Base-by-base conservation (phyloP, 495 filamentous ascomycete species). In the Tuber brumale region DNA sequence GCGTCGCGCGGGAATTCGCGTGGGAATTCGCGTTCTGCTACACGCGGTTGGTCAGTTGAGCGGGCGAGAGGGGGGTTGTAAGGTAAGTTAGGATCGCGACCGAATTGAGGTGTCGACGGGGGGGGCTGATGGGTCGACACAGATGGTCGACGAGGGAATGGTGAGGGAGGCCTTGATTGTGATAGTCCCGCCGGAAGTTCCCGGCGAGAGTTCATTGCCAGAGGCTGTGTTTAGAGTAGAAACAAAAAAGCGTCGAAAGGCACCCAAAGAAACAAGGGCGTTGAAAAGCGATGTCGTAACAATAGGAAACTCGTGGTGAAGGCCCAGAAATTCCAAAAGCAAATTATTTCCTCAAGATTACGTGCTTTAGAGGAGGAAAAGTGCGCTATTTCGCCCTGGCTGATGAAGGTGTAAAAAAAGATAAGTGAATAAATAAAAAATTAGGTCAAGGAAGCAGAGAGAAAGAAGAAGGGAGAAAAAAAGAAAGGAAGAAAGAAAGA, bases 71-170 rank as follows among this genome's bases (percentile, higher is more conserved):
- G 61, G 27, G 74, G 70, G n/a, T 76, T 76, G 71, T 79, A 80
- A 70, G 71, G 71, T 76, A 81, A 61, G 16, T 76, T 77, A 43
- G 80, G 46, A 61, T 80, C 76, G 37, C 76, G 76, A 16, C 81
- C 81, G 42, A 82, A 82, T 74, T 79, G 76, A 7, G 81, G 81
- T 9, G 81, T 82, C 14, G 81, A 81, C 66, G 81, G 81, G 3
- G 81, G 81, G 71, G 81, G 81, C 45, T 82, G 81, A n/a, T 82
- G 81, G 1, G 81, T 82, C 31, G 81, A 82, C 21, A 82, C 81
- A n/a, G 81, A 82, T 69, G 80, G 80, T 39, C 81, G 73, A 57
- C 81, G 81, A 66, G 72, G 61, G 69, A 77, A 77, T 41, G 80
- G 79, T 51, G 79, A 80, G 21, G 78, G 75, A 12, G 76, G 72